A percentile compares a stretch with the other conserved stretches of the same genome.
phyloP scores from a whole-genome alignment of 1,284 basidiomycete species.

The Bjerkandera adusta region DNA sequence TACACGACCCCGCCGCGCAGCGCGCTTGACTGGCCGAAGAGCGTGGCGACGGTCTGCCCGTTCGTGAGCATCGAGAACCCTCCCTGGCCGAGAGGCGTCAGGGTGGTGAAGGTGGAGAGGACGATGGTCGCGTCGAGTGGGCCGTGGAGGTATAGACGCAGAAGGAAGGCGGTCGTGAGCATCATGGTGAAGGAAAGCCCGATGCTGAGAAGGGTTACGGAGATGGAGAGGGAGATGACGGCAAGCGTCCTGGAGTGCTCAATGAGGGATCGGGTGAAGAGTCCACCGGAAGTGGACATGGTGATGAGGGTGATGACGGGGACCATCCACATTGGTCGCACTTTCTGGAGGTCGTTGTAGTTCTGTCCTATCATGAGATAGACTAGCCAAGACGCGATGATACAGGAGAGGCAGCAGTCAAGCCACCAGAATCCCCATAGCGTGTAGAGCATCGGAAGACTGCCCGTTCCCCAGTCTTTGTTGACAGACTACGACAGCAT shows the following conservation, averaged over 20 bases:
- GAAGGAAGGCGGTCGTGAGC: conserved; percentile 40
- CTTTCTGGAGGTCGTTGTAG: conserved; percentile 31
- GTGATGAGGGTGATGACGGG: conserved; percentile 60
- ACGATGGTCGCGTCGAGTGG: conserved; percentile 24
- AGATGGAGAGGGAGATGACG: conserved; percentile 40
- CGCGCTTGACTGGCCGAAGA: conserved; percentile 26
- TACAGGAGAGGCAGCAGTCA: conserved; percentile 40
- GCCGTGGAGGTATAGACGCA: conserved; percentile 35
- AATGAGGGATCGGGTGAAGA: conserved; percentile 41
- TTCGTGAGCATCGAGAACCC: conserved; percentile 50
- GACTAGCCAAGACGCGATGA: conserved; percentile 49
- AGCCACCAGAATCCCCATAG: conserved; percentile 63
- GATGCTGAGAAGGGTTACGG: conserved; percentile 45
- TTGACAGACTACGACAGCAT: conserved; percentile 18
- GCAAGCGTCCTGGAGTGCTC: conserved; percentile 37
- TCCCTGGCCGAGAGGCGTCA: conserved; percentile 49
- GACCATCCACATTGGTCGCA: conserved; percentile 50
- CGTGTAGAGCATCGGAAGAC: conserved; percentile 40
- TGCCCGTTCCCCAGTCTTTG: conserved; percentile 35
- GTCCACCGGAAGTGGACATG: conserved; percentile 49
- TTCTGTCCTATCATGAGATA: conserved; percentile 39
- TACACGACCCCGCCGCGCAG: conserved; percentile 28
- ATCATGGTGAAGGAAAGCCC: conserved; percentile 44
- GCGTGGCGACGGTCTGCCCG: conserved; percentile 35
- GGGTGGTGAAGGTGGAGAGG: conserved; percentile 18